Evolutionary conservation across 176 grass and related monocot genomes (phyloP), one percentile per base, ranked within the genome.

Genomic region (Eragrostis nindensis): DNA sequence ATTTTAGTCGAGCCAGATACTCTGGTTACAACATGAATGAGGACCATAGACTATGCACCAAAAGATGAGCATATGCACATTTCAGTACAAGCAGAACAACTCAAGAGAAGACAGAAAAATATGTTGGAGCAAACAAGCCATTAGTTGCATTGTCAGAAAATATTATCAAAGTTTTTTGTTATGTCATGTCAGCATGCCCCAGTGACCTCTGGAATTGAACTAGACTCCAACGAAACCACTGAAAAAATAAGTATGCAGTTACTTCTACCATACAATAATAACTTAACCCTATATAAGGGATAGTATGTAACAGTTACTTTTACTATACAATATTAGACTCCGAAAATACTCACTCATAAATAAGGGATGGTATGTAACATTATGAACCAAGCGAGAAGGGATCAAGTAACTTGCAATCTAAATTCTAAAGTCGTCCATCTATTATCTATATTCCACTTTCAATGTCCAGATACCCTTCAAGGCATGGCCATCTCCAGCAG

Each of bases 51-150:
- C 30, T 53, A 10, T 48, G 7, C 15, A 24, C 41, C 46, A 60
- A 44, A 79, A 64, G 8, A 84, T 19, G 18, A 54, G 42, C 39
- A 32, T n/a, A n/a, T 3, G 19, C 22, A 53, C 45, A 78, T 79
- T 21, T 29, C 64, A 50, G 7, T 64, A 36, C 52, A 16, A 52
- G 43, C 36, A 55, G 13, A 84, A 57, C 4, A 29, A 48, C n/a
- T n/a, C n/a, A n/a, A n/a, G n/a, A n/a, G n/a, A n/a, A n/a, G n/a
- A n/a, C n/a, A n/a, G n/a, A 48, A 49, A 71, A 26, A 10, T 71
- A 29, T 18, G 15, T 18, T 18, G 24, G 25, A 61, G 50, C 38
- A 69, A 74, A 74, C 60, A 83, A 63, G n/a, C 30, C 24, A 69
- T 38, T 66, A 41, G n/a, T 46, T 42, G 56, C 55, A 62, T 32